These are phyloP conservation scores for Aspergillus carlsbadensis DNA, from an alignment of 495 filamentous ascomycete species.

Conservation along the genomic window DNA sequence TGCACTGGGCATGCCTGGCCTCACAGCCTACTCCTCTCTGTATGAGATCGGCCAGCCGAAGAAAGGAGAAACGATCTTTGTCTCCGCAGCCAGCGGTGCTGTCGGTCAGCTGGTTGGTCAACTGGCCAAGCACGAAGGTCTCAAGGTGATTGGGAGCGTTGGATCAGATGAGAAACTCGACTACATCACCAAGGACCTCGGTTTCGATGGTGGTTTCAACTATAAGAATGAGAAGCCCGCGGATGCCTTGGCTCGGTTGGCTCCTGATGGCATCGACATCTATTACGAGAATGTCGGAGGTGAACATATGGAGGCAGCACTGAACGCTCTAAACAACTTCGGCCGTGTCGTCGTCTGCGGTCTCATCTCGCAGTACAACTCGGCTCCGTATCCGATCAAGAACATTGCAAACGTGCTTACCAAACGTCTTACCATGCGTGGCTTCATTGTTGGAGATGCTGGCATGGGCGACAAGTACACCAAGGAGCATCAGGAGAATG, in stretches of 20 bases:
- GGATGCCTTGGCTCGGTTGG: conserved; percentile 71
- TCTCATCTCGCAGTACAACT: conserved; percentile 81
- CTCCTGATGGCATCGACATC: conserved; percentile 85
- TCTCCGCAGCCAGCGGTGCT: conserved; percentile 78
- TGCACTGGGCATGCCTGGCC: conserved; percentile 81
- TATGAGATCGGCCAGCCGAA: conserved; percentile 83
- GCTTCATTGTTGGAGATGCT: conserved; percentile 72
- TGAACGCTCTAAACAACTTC: conserved; percentile 65
- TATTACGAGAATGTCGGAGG: conserved; percentile 97
- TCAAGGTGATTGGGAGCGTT: conserved; percentile 78
- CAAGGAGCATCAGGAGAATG: conserved; percentile 76
- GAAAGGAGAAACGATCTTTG: conserved; percentile 86
- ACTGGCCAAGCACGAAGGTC: conserved; percentile 81
- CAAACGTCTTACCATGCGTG: conserved; percentile 64
- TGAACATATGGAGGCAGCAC: conserved; percentile 76
- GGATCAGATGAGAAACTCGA: conserved; percentile 68
- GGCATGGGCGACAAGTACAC: conserved; percentile 69
- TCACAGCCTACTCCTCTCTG: conserved; percentile 79
- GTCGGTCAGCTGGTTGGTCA: conserved; percentile 85
- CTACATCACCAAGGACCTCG: conserved; percentile 63
- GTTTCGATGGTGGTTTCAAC: conserved; percentile 72
- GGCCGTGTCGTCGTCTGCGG: conserved; percentile 72
- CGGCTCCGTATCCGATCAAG: conserved; percentile 61
- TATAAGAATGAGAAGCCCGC: conserved; percentile 71
- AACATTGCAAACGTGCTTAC: conserved; percentile 56